These are phyloP conservation scores for Strigomonas culicis DNA, from an alignment of 208 protist species.

Conservation along the genomic window DNA sequence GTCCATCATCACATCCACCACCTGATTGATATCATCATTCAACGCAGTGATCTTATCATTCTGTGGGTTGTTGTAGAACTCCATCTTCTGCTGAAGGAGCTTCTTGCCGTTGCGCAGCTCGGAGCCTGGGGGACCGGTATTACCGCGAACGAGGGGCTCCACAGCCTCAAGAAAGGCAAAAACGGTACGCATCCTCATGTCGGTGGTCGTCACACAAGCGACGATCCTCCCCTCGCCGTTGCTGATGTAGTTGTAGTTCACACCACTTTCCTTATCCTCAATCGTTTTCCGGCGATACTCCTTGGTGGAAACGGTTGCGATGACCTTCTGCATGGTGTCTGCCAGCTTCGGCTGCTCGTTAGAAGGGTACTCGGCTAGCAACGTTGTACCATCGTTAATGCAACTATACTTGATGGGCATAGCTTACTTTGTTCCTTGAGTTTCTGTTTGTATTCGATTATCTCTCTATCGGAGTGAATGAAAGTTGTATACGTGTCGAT, in stretches of 20 bases:
- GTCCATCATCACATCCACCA: constrained; percentile 92
- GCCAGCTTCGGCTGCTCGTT: constrained; percentile 73
- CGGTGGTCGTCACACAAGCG: constrained; percentile 78
- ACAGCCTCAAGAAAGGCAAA: constrained; percentile 90
- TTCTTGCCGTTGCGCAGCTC: constrained; percentile 89
- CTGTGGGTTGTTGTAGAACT: constrained; percentile 92
- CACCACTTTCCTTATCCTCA: constrained; percentile 87
- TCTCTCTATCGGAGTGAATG: too few species aligned
- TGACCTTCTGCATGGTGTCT: constrained; percentile 88
- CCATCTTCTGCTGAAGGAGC: constrained; percentile 91
- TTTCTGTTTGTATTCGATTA: neutral
- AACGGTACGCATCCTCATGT: constrained; percentile 89
- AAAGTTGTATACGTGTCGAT: too few species aligned
- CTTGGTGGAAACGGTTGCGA: constrained; percentile 73
- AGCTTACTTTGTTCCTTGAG: neutral
- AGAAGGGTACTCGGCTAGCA: constrained; percentile 80
- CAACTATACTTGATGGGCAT: constrained; percentile 92
- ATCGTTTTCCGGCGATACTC: constrained; percentile 89
- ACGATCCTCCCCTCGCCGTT: constrained; percentile 87
- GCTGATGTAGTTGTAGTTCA: constrained; percentile 92
- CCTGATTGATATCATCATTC: constrained; percentile 89
- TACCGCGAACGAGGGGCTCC: constrained; percentile 76
- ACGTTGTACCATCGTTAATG: constrained; percentile 74
- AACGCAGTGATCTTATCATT: constrained; percentile 90
- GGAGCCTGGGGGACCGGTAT: constrained; percentile 32